Base-by-base conservation (phyloP, 1,284 basidiomycete species). In the Ceratobasidium sp. region DNA sequence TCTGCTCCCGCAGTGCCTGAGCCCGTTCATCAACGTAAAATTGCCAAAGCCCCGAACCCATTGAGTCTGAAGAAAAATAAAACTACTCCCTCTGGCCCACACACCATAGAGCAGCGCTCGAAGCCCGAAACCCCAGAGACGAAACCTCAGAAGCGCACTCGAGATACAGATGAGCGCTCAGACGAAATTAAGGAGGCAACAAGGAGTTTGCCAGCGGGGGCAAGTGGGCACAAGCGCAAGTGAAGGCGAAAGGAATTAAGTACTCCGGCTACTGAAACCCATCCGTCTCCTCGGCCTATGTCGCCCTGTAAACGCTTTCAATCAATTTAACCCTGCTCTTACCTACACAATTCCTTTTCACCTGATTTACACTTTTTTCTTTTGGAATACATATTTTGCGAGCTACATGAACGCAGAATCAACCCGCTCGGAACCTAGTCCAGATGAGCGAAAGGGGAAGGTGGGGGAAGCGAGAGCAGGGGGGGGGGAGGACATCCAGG, bases 61-160 rank as follows among this genome's bases (percentile, higher is more conserved):
- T 86, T 99, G 3, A 96, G 94, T 75, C 84, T 96, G 49, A 96
- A 94, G 85, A 98, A 95, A 86, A n/a, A n/a, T n/a, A 95, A 95
- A 84, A 91, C 87, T 80, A 75, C 78, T 1, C n/a, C 76, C 22
- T 34, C 53, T 11, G 46, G 54, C 8, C 19, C n/a, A 7, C 58
- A 41, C 53, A 66, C 29, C 56, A 58, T 8, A 22, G 41, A 27
- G 41, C 37, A 59, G 1, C 41, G 7, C 64, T 46, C 61, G 51
- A 73, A 27, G 53, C 9, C 53, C 7, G 53, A 69, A 14, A 13
- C 43, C 2, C n/a, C 29, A 22, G 59, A 51, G 22, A 74, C 49
- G 0, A 65, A 65, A 19, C 13, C 62, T 16, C 56, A 54, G 49
- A 75, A 77, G 69, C 41, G 78, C 65, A 22, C 58, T 48, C 27